Conservation (phyloP, 768 basidiomycete species). For the Tylopilus plumbeoviolaceoides region DNA sequence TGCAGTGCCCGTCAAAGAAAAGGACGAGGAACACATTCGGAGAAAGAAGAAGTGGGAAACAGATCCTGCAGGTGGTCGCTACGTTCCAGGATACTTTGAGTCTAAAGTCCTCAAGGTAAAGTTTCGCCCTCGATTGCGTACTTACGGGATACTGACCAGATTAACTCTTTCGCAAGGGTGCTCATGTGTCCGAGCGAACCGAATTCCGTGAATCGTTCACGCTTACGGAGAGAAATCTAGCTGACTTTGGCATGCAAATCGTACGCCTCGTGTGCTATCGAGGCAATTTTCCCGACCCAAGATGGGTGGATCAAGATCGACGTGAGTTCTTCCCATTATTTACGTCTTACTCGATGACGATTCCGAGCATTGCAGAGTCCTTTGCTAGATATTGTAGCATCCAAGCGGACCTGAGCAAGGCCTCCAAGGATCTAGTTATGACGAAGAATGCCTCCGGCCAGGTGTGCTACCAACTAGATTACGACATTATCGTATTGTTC, state of each 20-base stretch:
- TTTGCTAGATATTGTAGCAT: constrained; percentile 10
- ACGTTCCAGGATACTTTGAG: constrained; percentile 14
- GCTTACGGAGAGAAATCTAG: not conserved
- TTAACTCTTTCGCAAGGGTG: constrained; percentile 1
- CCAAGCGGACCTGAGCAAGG: not conserved
- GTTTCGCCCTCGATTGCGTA: not conserved
- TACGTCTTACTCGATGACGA: not conserved
- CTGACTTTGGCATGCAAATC: constrained; percentile 5
- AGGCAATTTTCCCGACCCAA: constrained; percentile 5
- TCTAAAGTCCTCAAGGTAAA: constrained; percentile 8
- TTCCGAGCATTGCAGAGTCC: not conserved
- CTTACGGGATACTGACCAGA: not conserved
- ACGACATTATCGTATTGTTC: constrained; percentile 7
- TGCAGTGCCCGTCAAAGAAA: not conserved
- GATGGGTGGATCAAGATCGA: constrained; percentile 13
- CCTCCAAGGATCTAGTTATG: not conserved
- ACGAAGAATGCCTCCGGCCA: not conserved
- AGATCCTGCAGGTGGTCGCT: constrained; percentile 3
- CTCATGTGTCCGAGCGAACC: constrained; percentile 1
- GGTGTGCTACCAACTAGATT: constrained; percentile 10
- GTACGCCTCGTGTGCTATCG: constrained; percentile 9
- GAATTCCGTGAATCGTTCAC: constrained; percentile 11
- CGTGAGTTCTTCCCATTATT: not conserved
- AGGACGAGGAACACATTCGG: constrained; percentile 3
- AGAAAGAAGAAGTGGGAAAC: constrained; percentile 11